Evolutionary conservation across 352 stramenopile genomes (phyloP).

Genomic region (Globisporangium megalacanthum): DNA sequence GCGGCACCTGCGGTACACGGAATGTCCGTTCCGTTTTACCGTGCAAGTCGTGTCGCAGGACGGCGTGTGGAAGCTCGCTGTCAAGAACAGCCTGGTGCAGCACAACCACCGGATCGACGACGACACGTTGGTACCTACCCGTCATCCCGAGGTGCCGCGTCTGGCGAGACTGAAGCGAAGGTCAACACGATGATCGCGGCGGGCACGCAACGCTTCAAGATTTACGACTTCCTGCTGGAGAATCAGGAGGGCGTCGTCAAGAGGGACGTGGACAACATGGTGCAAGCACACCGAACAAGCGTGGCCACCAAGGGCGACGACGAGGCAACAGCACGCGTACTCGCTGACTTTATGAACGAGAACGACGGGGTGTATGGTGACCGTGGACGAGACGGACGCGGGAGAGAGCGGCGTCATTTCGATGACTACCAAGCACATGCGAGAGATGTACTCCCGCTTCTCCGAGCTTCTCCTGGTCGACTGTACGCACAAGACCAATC

Average conservation of each 20-base stretch:
- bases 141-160: too few relatives aligned
- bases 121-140: too few relatives aligned
- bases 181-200: too few relatives aligned
- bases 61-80: neutral
- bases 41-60: neutral
- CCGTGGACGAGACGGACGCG: conserved; percentile 4
- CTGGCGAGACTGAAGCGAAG: too few relatives aligned
- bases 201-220: too few relatives aligned
- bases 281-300: too few relatives aligned
- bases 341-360: neutral
- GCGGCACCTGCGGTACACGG: neutral
- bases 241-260: too few relatives aligned
- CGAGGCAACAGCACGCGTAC: too few relatives aligned
- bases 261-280: too few relatives aligned
- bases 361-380: neutral
- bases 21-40: neutral
- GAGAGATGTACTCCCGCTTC: conserved; percentile 8
- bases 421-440: conserved; percentile 7
- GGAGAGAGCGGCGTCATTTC: conserved; percentile 14
- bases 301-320: too few relatives aligned
- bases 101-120: neutral
- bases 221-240: too few relatives aligned
- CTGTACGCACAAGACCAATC: conserved; percentile 19
- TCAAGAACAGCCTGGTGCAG: neutral
- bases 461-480: conserved; percentile 12